These are phyloP conservation scores for Cladosporium sp. DNA, from an alignment of 2,329 filamentous ascomycete species.

Conservation along the genomic window DNA sequence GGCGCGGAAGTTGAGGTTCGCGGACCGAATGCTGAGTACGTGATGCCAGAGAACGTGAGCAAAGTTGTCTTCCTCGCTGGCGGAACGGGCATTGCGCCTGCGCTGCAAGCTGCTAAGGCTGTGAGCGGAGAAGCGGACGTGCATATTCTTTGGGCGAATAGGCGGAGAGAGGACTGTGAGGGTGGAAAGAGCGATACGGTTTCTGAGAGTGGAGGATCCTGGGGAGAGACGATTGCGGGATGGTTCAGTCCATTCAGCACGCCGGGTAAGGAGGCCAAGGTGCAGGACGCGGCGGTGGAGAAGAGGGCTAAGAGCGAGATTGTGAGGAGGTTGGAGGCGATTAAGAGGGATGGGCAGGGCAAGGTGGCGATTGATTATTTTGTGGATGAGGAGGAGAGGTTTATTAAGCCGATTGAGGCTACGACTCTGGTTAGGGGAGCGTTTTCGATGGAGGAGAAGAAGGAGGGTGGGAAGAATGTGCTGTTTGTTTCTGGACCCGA, in stretches of 20 bases:
- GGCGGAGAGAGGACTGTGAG: conserved; percentile 60
- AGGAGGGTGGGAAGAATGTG: conserved; percentile 52
- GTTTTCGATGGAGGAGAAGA: conserved; percentile 14
- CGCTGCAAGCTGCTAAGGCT: conserved; percentile 70
- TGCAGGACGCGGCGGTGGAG: background rate
- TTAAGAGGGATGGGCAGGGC: conserved; percentile 44
- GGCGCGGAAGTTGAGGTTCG: conserved; percentile 68
- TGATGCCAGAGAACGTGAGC: conserved; percentile 49
- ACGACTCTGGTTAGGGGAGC: conserved; percentile 17
- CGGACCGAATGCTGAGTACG: conserved; percentile 68
- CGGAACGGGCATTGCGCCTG: conserved; percentile 87
- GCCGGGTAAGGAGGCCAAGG: background rate
- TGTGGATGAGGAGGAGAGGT: conserved; percentile 72
- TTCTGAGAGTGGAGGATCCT: conserved; percentile 11
- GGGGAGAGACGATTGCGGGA: conserved; percentile 4
- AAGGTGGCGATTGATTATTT: conserved; percentile 67
- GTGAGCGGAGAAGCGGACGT: conserved; percentile 49
- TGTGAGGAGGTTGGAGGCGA: conserved; percentile 57
- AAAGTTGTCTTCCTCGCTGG: conserved; percentile 81
- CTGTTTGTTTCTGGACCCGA: conserved; percentile 88
- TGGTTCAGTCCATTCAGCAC: conserved; percentile 11
- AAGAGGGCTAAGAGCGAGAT: conserved; percentile 43
- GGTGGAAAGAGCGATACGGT: conserved; percentile 54
- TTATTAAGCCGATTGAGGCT: conserved; percentile 49
- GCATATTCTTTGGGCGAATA: conserved; percentile 78